These are phyloP conservation scores for Pelargonium nanum DNA, from an alignment of 345 rosid species.

Conservation along the genomic window DNA sequence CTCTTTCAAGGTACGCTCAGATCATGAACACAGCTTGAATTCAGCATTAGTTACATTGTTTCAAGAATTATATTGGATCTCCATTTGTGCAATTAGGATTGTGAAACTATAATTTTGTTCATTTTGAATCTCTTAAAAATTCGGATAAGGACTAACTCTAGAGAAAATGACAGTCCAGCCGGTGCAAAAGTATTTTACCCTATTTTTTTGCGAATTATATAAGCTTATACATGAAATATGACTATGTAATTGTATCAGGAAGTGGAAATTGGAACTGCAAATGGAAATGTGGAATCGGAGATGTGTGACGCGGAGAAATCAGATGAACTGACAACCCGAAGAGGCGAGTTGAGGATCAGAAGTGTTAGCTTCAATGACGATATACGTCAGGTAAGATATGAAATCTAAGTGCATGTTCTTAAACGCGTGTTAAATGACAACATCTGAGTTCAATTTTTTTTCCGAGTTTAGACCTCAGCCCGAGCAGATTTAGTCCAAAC, in stretches of 20 bases:
- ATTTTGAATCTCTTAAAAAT: neutral
- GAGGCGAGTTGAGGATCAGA: constrained; percentile 67
- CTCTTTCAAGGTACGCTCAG: constrained; percentile 23
- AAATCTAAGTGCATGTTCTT: neutral
- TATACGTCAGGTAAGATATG: constrained; percentile 19
- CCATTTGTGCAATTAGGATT: too few relatives aligned
- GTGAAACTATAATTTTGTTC: neutral
- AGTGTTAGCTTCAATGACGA: constrained; percentile 46
- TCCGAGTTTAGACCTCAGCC: too few relatives aligned
- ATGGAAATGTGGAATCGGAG: constrained; percentile 25
- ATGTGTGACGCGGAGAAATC: constrained; percentile 50
- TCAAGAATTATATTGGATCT: too few relatives aligned
- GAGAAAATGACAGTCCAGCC: too few relatives aligned
- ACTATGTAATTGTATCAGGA: constrained; percentile 20
- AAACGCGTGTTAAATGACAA: too few relatives aligned
- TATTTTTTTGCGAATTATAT: neutral
- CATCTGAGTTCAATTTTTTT: too few relatives aligned
- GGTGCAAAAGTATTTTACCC: too few relatives aligned
- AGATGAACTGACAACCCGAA: constrained; percentile 67
- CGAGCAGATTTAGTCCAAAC: too few relatives aligned
- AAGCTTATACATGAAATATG: neutral
- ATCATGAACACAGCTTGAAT: neutral
- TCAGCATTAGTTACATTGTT: neutral
- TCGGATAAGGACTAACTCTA: too few relatives aligned
- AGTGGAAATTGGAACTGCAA: constrained; percentile 10